Evolutionary conservation across 805 yeast species (phyloP), one percentile per base, ranked within the genome.

Genomic region (Jamesozyma piceae): DNA sequence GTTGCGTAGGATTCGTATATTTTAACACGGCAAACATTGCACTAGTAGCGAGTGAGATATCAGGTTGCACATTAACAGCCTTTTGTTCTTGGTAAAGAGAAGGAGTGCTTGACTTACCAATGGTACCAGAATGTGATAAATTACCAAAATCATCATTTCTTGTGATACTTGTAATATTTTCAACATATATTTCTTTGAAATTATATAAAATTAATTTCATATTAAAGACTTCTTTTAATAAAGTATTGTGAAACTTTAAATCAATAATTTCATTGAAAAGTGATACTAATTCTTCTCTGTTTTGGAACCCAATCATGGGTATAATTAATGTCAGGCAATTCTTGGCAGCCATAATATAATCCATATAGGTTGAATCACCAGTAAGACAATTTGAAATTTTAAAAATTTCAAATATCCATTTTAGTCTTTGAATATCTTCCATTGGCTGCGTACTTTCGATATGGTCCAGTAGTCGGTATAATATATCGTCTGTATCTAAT

Each of bases 371-470:
- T 3, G 45, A 42, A 35, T 51, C 49, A 3, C 54, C 53, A 11
- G 41, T 32, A 4, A 54, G 34, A 38, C 43, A 24, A 17, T 41
- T 41, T 3, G 41, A 28, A 2, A 55, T 37, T 30, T 41, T 50
- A 6, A 48, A 28, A 2, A 47, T 36, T 38, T 53, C 52, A 21
- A 45, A 43, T 14, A 45, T 34, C 58, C 58, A 52, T 17, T 31
- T 42, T 24, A 50, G 29, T 30, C 28, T 35, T 18, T 30, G 10
- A 13, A 38, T 3, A 2, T 39, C 26, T 2, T 29, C 32, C n/a
- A 40, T 20, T 9, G 27, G 18, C 17, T 19, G 21, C 14, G 38
- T 37, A 17, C 41, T 35, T 20, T 49, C 55, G 14, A 50, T 31
- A 13, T 41, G 28, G 3, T 44, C 48, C 28, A 48, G 21, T 17